These are phyloP conservation scores for Crithidia sp. DNA, from an alignment of 208 protist genomes.

Conservation along the genomic window DNA sequence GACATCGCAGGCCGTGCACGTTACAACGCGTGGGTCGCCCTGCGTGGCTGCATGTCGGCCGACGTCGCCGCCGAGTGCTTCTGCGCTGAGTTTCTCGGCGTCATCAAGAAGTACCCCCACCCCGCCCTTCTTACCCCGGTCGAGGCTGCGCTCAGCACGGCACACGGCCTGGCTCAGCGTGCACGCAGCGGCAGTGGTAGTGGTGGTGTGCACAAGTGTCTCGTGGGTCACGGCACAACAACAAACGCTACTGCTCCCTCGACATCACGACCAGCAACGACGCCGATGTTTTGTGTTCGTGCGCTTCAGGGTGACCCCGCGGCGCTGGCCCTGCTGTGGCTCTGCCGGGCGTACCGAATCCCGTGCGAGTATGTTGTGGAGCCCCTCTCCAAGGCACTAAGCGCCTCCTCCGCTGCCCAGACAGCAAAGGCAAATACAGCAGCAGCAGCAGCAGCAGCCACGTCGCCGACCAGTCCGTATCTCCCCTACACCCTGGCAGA, in stretches of 20 bases:
- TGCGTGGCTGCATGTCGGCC: conserved; percentile 67
- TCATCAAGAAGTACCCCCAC: conserved; percentile 52
- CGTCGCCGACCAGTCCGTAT: conserved; percentile 5
- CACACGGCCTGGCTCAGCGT: conserved; percentile 32
- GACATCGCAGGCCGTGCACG: conserved; percentile 63
- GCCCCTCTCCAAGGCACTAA: conserved; percentile 45
- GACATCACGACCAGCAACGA: conserved; percentile 1
- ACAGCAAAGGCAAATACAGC: background rate
- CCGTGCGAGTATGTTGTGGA: conserved; percentile 62
- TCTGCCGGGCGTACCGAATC: conserved; percentile 72
- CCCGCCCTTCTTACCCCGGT: conserved; percentile 55
- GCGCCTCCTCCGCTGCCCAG: background rate
- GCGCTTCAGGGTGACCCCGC: conserved; percentile 68
- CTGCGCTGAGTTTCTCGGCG: conserved; percentile 69
- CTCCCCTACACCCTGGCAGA: conserved; percentile 39
- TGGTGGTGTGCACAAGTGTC: background rate
- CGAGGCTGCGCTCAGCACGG: conserved; percentile 56
- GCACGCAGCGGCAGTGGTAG: background rate
- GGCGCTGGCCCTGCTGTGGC: conserved; percentile 72
- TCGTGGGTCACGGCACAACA: background rate
- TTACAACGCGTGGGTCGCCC: conserved; percentile 45
- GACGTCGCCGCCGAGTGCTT: conserved; percentile 71
- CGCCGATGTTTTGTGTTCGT: conserved; percentile 48
- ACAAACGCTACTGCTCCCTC: background rate
- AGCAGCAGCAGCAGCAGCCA: background rate